Base-by-base conservation (phyloP, 1,139 yeast genomes). In the Pichia sp. region DNA sequence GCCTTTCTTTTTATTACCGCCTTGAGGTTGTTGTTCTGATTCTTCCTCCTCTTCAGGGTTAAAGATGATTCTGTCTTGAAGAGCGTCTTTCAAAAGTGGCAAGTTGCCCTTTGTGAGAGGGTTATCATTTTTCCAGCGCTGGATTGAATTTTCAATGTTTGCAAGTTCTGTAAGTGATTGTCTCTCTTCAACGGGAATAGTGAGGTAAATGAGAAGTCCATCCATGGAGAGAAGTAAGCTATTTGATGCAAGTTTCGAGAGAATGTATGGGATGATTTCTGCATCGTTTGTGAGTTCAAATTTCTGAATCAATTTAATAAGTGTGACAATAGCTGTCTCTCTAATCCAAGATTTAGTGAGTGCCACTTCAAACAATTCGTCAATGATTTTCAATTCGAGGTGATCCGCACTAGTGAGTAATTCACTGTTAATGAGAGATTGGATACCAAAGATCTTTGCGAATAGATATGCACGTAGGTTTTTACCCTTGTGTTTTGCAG, bases 371-470 rank as follows among this genome's bases (percentile, higher is more conserved):
- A 84, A 57, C 27, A 83, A 53, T 24, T 64, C 56, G 6, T 65
- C 38, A 14, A 53, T 28, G 3, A 55, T 40, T n/a, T 18, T 15
- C 6, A 55, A 41, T 8, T 53, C 33, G 5, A 77, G 55, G 9
- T 21, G 5, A 22, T 29, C 32, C 18, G 13, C 17, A 2, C 20
- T 14, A 19, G 1, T 3, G 3, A 28, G 14, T 10, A 34, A 11
- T 3, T 19, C 11, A 5, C 83, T 74, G 47, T 80, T 80, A 30
- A 82, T 64, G 37, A 88, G 55, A 1, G 85, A 74, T 55, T 88
- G 93, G 24, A 85, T 64, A 0, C 96, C 96, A 58, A 91, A 88
- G 37, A 91, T 64, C 48, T 77, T 72, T 6, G 96, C 98, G 63
- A 91, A 86, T 22, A 84, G 62, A 12, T 74, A 66, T 1, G 91